Percentiles rank a stretch among this genome's conserved stretches.
These are phyloP conservation scores for Fusarium beomiforme DNA, from an alignment of 2,329 filamentous ascomycete genomes.

Conservation along the genomic window DNA sequence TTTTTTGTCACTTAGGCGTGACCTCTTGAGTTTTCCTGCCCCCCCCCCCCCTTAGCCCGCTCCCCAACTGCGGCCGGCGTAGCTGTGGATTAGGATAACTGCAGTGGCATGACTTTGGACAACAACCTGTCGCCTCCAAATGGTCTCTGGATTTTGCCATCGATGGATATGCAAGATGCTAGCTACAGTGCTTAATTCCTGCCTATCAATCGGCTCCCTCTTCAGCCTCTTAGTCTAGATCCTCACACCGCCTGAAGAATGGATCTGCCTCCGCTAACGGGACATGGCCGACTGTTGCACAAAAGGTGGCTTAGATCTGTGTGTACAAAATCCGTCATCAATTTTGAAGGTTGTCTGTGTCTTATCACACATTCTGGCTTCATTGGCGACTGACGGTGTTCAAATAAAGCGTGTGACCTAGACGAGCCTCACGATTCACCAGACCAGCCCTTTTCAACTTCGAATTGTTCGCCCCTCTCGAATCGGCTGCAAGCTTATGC, in stretches of 20 bases:
- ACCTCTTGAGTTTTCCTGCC: no score
- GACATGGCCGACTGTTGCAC: conserved; percentile 22
- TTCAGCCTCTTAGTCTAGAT: conserved; percentile 9
- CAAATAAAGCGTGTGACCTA: conserved; percentile 4
- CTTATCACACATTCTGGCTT: background rate
- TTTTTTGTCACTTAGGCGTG: no score
- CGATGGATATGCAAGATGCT: conserved; percentile 15
- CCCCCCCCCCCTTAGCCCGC: no score
- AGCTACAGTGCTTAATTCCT: background rate
- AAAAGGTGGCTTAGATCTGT: background rate
- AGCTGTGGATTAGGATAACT: background rate
- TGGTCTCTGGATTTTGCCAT: conserved; percentile 3
- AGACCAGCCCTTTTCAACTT: background rate
- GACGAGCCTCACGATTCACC: conserved; percentile 7
- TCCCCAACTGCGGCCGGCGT: conserved; percentile 10
- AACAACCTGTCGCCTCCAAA: background rate
- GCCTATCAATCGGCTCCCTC: background rate
- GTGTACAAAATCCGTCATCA: background rate
- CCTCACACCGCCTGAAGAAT: conserved; percentile 36
- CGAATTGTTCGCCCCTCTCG: conserved; percentile 12
- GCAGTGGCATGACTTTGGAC: conserved; percentile 26
- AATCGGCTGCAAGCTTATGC: conserved; percentile 33
- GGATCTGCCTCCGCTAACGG: conserved; percentile 30
- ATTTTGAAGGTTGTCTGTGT: background rate
- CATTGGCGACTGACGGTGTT: conserved; percentile 1